A percentile compares a stretch with the other conserved stretches of the same genome.
phyloP scores from a whole-genome alignment of 2,329 filamentous ascomycete genomes.

The Colletotrichum melonis region DNA sequence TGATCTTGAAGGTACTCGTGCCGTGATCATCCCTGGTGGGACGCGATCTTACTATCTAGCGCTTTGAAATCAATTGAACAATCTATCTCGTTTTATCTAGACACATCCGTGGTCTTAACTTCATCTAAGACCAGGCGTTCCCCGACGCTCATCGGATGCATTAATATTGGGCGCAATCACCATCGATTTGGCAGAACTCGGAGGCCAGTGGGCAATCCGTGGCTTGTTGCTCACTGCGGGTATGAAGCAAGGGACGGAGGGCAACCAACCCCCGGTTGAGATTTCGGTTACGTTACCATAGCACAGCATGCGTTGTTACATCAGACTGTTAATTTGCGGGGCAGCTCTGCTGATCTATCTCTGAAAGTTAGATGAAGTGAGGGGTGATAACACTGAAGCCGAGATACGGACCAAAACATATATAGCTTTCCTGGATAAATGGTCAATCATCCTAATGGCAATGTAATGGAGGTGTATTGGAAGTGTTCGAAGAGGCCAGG shows the following conservation, averaged over 20 bases:
- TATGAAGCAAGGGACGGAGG: background rate
- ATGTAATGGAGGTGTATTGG: background rate
- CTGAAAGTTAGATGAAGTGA: background rate
- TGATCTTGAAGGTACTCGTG: too few relatives aligned
- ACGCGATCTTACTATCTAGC: too few relatives aligned
- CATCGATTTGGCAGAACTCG: background rate
- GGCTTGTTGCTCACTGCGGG: background rate
- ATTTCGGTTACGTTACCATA: conserved; percentile 11
- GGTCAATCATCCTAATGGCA: background rate
- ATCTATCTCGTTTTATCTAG: too few relatives aligned
- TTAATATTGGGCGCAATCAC: background rate
- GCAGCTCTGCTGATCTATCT: background rate
- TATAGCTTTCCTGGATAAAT: background rate
- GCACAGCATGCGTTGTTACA: conserved; percentile 5
- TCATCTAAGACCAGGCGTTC: too few relatives aligned
- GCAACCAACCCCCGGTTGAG: background rate
- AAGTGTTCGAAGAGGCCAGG: background rate
- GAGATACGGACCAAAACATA: background rate
- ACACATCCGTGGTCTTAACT: too few relatives aligned
- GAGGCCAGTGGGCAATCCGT: background rate
- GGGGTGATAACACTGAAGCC: background rate
- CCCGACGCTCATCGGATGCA: background rate
- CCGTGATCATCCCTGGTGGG: too few relatives aligned
- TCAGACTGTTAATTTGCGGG: background rate
- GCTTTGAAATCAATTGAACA: too few relatives aligned